phyloP scores from a whole-genome alignment of 495 filamentous ascomycete species.

The Poronia punctata region DNA sequence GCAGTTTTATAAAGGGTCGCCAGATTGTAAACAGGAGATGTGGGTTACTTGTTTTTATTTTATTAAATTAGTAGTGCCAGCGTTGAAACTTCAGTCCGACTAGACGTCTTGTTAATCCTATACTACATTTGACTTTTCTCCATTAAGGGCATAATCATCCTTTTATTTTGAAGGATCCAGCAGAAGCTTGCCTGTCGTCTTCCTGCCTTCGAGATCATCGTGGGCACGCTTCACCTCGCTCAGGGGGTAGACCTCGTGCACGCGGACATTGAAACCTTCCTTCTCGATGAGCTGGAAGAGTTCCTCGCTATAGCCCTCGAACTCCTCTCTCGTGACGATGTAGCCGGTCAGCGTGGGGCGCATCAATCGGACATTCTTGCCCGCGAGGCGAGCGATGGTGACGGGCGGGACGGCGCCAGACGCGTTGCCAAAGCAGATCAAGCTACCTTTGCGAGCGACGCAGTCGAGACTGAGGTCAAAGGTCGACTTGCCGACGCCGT shows the following conservation, averaged over 20 bases:
- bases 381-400: conserved; percentile 53
- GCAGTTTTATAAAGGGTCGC: too few relatives aligned
- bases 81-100: too few relatives aligned
- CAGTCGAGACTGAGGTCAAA: conserved; percentile 79
- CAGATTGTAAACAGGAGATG: too few relatives aligned
- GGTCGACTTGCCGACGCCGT: conserved; percentile 80
- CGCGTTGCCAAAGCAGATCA: conserved; percentile 85
- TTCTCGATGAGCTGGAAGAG: conserved; percentile 64
- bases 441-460: conserved; percentile 72
- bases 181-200: conserved; percentile 75
- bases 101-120: not conserved
- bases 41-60: too few relatives aligned
- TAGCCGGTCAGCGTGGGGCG: conserved; percentile 72
- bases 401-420: conserved; percentile 72
- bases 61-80: too few relatives aligned
- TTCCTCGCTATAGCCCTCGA: conserved; percentile 61
- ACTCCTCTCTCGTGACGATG: conserved; percentile 69
- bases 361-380: conserved; percentile 76
- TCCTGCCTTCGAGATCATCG: conserved; percentile 71
- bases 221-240: conserved; percentile 70
- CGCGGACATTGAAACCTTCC: conserved; percentile 61
- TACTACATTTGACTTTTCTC: not conserved
- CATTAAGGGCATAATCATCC: not conserved
- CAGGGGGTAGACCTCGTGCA: conserved; percentile 80
- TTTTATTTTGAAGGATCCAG: conserved; percentile 33